A percentile compares a stretch with the other conserved stretches of the same genome.
These are phyloP conservation scores for Hyphopichia fennica DNA, from an alignment of 1,139 yeast species.

Conservation along the genomic window DNA sequence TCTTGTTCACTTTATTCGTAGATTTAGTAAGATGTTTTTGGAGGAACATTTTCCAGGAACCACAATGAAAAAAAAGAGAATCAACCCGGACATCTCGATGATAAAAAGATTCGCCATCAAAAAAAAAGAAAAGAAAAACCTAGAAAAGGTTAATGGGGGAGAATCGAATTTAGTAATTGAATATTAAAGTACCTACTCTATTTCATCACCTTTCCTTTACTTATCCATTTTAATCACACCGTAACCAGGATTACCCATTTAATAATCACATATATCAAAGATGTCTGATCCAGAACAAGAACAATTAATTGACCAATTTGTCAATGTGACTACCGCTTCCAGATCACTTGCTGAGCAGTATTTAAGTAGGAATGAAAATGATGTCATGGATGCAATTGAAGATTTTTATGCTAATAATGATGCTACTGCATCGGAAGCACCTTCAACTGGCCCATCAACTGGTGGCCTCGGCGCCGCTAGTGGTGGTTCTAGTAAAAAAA, in stretches of 20 bases:
- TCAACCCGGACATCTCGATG: background rate
- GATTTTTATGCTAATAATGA: slow-evolving; percentile 35
- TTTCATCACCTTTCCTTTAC: too few species aligned
- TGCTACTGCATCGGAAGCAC: slow-evolving; percentile 1
- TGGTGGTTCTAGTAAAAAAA: slow-evolving; percentile 3
- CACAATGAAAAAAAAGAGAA: too few species aligned
- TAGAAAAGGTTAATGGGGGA: too few species aligned
- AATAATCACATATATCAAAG: background rate
- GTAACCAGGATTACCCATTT: too few species aligned
- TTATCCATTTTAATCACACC: too few species aligned
- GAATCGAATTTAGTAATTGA: too few species aligned
- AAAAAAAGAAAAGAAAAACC: background rate
- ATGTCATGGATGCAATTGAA: slow-evolving; percentile 42
- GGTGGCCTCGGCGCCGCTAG: slow-evolving; percentile 1
- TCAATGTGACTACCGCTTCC: slow-evolving; percentile 40
- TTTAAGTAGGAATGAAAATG: slow-evolving; percentile 37
- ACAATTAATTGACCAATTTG: slow-evolving; percentile 51
- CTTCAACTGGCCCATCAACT: slow-evolving; percentile 2
- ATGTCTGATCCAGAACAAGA: slow-evolving; percentile 21
- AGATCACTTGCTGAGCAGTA: slow-evolving; percentile 44
- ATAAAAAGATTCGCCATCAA: background rate
- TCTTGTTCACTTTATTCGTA: background rate
- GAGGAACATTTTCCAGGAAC: too few species aligned
- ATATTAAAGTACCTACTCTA: too few species aligned
- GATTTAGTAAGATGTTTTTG: too few species aligned